A percentile compares a stretch with the other conserved stretches of the same genome.
Evolutionary conservation across 2,329 filamentous ascomycete species (phyloP).

Genomic region (Trichoderma lentiforme): DNA sequence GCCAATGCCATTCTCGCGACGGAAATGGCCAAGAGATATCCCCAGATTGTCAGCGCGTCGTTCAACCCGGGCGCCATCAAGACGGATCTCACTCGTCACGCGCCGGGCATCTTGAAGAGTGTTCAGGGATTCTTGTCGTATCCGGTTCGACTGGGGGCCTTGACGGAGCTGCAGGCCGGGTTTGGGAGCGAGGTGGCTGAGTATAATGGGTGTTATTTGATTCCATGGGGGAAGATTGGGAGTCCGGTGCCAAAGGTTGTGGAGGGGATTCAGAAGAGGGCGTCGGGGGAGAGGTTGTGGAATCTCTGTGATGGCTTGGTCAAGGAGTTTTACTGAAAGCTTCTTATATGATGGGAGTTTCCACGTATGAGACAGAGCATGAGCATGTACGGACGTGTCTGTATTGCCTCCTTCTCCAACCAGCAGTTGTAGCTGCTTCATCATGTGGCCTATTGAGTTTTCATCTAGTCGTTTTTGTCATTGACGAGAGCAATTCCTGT

Average conservation of each 20-base stretch:
- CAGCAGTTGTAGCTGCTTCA: too few relatives aligned
- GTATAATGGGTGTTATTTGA: background rate
- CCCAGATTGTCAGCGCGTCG: constrained; percentile 23
- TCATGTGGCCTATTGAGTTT: too few relatives aligned
- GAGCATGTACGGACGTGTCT: background rate
- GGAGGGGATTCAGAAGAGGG: constrained; percentile 1
- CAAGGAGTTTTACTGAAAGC: constrained; percentile 6
- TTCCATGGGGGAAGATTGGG: background rate
- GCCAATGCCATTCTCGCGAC: constrained; percentile 4
- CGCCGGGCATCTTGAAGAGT: background rate
- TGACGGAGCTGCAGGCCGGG: constrained; percentile 43
- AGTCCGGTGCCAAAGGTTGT: background rate
- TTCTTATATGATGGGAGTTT: too few relatives aligned
- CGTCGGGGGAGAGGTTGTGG: background rate
- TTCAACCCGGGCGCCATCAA: background rate
- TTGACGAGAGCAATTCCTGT: too few relatives aligned
- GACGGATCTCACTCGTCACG: constrained; percentile 4
- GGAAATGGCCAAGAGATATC: constrained; percentile 9
- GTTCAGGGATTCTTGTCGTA: background rate
- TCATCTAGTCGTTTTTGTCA: too few relatives aligned
- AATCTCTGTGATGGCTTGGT: background rate
- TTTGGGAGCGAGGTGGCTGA: background rate
- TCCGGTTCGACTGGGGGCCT: constrained; percentile 23
- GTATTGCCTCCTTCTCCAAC: too few relatives aligned
- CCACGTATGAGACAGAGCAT: too few relatives aligned